phyloP scores from a whole-genome alignment of 306 rosid genomes.

The Cucumis melo region DNA sequence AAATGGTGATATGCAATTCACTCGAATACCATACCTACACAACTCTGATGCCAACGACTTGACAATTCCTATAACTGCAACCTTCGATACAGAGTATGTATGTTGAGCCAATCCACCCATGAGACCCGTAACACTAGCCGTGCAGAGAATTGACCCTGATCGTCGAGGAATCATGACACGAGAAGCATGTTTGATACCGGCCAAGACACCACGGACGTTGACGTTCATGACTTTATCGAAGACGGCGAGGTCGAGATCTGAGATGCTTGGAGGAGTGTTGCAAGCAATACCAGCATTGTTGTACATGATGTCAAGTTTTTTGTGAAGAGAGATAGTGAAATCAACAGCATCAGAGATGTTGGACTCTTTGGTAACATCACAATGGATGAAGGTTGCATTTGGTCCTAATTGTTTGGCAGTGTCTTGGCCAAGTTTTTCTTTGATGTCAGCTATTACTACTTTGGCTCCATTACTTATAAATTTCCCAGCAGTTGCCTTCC shows the following conservation, averaged over 20 bases:
- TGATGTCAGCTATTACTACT: conserved; percentile 74
- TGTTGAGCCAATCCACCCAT: conserved; percentile 69
- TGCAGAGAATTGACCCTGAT: conserved; percentile 63
- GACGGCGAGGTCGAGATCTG: conserved; percentile 35
- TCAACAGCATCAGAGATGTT: conserved; percentile 68
- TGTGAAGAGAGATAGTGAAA: conserved; percentile 40
- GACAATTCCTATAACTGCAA: conserved; percentile 56
- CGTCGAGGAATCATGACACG: conserved; percentile 66
- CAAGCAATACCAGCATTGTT: conserved; percentile 79
- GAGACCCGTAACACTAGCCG: conserved; percentile 66
- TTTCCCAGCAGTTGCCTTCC: conserved; percentile 56
- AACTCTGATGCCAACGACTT: conserved; percentile 56
- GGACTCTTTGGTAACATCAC: conserved; percentile 67
- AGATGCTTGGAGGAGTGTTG: conserved; percentile 52
- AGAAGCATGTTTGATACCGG: conserved; percentile 72
- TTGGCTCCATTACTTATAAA: conserved; percentile 79
- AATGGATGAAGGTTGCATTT: conserved; percentile 45
- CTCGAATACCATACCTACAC: conserved; percentile 48
- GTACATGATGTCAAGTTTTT: conserved; percentile 70
- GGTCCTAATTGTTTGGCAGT: conserved; percentile 57
- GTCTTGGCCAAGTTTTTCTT: conserved; percentile 42
- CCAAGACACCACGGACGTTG: conserved; percentile 62
- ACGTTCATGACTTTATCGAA: conserved; percentile 55
- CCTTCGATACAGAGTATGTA: conserved; percentile 65
- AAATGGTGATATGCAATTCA: conserved; percentile 69